Evolutionary conservation across 441 rosid species (phyloP), one percentile per base, ranked within the genome.

Genomic region (Corymbia calophylla): DNA sequence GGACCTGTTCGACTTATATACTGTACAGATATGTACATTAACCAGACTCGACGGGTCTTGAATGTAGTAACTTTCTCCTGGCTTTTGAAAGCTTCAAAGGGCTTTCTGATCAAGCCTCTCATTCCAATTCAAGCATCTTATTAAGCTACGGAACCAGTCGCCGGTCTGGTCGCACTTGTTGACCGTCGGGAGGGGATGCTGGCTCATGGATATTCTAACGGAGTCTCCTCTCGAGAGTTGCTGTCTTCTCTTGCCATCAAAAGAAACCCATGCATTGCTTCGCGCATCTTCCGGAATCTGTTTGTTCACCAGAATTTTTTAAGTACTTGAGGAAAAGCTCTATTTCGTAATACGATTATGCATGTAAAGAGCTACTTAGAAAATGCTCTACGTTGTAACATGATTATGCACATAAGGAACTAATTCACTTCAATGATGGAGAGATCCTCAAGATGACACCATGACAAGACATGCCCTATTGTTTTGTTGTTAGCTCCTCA

Each of bases 211-310:
- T 91, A 98, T 96, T 87, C 94, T 92, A 88, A 98, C 97, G 15
- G 98, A 96, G 93, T 98, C 97, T 82, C 99, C 99, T 87, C 99
- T 95, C 4, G 99, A 98, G 60, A 98, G 99, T 90, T 98, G 99
- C 89, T 97, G 99, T 93, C 99, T 94, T 93, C 99, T 95, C 95
- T 96, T 97, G 91, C 99, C 99, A 90, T 98, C 99, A 86, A 97
- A 98, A 35, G 99, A 98, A 91, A 97, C 99, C 99, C 99, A 98
- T 35, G 98, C 99, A 91, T 96, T 98, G 91, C 99, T 98, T 92
- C 99, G 94, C 87, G 99, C 97, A 90, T 98, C 97, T 53, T 95
- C 95, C 31, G 99, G 99, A 88, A 98, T 98, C 99, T 98, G 94
- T 90, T 88, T 84, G 49, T 39, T 73, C 16, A 6, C 84, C 51